Evolutionary conservation across 129 eudicot species (phyloP), one percentile per base, ranked within the genome.

Genomic region (Smallanthus sonchifolius): DNA sequence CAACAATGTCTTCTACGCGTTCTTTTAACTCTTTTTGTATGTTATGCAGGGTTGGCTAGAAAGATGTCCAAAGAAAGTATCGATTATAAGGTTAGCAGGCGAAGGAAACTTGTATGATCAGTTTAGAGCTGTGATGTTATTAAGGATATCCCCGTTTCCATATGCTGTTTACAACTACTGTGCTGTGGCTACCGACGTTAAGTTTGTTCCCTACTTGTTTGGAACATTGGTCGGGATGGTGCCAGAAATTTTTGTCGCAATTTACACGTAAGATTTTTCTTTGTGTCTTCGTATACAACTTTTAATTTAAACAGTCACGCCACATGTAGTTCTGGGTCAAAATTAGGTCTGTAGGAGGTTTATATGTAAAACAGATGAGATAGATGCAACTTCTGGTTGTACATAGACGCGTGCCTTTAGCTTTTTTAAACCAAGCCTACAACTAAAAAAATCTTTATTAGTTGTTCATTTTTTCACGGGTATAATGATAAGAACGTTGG

Each of bases 101-200:
- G 97, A 89, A 78, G 97, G 96, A 64, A 84, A 81, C 56, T 81
- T 83, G 84, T 75, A 77, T 43, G 81, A 77, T 85, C 97, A 92
- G 69, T 84, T 86, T 64, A 83, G 88, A 77, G 89, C 92, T 62
- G 96, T 92, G 43, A 62, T 83, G 10, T 70, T 92, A 69, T 85
- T 92, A 73, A 83, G 97, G 70, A 81, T 92, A 68, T 92, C 97
- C 36, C 97, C 97, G 30, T 92, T 92, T 45, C 97, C 96, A 5
- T 88, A 89, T 75, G 78, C 80, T 1, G 48, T 89, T 10, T 92
- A 83, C 51, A 92, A 92, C 82, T 92, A 92, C 65, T 84, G 86
- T 75, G 92, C 97, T 10, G 85, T 85, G 67, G 97, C 97, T 36
- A 92, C 96, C n/a, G 84, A 82, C 69, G 97, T 92, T 47, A 92